Evolutionary conservation across 768 basidiomycete species (phyloP).

Genomic region (Lentinula sp.): DNA sequence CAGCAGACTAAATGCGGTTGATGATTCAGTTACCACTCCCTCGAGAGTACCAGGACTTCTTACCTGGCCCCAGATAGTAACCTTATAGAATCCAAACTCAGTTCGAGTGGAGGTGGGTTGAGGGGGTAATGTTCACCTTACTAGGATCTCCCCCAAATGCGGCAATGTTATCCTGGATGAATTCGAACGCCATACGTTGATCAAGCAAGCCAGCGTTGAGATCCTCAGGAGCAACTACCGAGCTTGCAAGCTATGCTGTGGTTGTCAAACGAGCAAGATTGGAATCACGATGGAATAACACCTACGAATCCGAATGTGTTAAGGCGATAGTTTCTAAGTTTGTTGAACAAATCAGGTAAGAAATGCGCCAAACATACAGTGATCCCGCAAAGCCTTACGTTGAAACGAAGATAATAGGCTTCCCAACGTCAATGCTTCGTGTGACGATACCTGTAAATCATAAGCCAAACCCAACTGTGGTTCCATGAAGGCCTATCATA

Average conservation of each 20-base stretch:
- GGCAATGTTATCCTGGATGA: slow-evolving; percentile 60
- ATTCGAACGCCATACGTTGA: slow-evolving; percentile 50
- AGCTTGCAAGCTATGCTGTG: slow-evolving; percentile 36
- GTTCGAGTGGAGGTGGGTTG: background rate
- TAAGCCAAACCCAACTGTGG: background rate
- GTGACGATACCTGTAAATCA: slow-evolving; percentile 36
- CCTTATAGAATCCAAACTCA: slow-evolving; percentile 20
- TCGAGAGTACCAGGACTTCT: too few species aligned
- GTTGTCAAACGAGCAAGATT: background rate
- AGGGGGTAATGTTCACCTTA: slow-evolving; percentile 27
- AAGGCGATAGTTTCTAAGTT: slow-evolving; percentile 45
- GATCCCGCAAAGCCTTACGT: slow-evolving; percentile 23
- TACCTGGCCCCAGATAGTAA: slow-evolving; percentile 54
- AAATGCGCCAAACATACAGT: background rate
- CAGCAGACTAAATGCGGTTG: slow-evolving; percentile 33
- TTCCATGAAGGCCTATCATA: slow-evolving; percentile 14
- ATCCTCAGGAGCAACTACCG: slow-evolving; percentile 36
- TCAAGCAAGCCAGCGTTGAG: slow-evolving; percentile 58
- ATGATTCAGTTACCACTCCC: too few species aligned
- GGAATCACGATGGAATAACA: background rate
- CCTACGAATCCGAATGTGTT: slow-evolving; percentile 54
- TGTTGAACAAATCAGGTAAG: background rate
- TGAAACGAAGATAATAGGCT: slow-evolving; percentile 54
- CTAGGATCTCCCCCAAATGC: slow-evolving; percentile 59
- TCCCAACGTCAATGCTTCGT: slow-evolving; percentile 36